Percentiles rank a stretch among this genome's conserved stretches.
phyloP scores from a whole-genome alignment of 73 alveolate genomes.

The Paramecium octaurelia region DNA sequence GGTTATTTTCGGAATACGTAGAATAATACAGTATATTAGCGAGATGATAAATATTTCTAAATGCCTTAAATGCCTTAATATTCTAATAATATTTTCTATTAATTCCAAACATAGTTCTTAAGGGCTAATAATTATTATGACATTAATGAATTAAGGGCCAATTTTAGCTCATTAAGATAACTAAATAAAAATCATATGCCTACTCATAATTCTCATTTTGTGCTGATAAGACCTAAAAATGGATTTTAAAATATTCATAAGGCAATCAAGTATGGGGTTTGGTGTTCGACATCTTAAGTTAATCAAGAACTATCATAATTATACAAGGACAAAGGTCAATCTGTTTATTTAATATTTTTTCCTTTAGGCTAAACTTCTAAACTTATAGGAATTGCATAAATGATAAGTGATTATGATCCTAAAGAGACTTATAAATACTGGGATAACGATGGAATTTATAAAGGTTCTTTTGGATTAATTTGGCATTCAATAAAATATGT shows the following conservation, averaged over 20 bases:
- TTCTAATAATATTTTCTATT: background rate
- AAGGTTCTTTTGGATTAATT: background rate
- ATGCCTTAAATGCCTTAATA: background rate
- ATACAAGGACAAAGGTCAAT: background rate
- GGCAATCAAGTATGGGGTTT: slow-evolving; percentile 39
- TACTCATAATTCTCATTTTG: background rate
- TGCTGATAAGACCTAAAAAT: background rate
- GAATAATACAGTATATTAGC: background rate
- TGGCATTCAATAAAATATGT: slow-evolving; percentile 36
- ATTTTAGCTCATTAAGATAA: background rate
- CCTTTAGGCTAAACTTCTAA: background rate
- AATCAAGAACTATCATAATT: background rate
- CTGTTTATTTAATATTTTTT: background rate
- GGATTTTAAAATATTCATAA: background rate
- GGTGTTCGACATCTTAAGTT: background rate
- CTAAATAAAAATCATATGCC: background rate
- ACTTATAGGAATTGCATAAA: background rate
- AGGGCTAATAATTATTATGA: background rate
- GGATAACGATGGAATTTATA: slow-evolving; percentile 2
- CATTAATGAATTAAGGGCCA: background rate
- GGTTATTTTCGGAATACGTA: background rate
- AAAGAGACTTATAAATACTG: background rate
- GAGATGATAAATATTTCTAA: background rate
- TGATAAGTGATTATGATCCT: background rate
- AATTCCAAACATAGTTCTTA: background rate